A percentile compares a stretch with the other conserved stretches of the same genome.
phyloP scores from a whole-genome alignment of 495 filamentous ascomycete species.

The Hypoxylon lenormandii region DNA sequence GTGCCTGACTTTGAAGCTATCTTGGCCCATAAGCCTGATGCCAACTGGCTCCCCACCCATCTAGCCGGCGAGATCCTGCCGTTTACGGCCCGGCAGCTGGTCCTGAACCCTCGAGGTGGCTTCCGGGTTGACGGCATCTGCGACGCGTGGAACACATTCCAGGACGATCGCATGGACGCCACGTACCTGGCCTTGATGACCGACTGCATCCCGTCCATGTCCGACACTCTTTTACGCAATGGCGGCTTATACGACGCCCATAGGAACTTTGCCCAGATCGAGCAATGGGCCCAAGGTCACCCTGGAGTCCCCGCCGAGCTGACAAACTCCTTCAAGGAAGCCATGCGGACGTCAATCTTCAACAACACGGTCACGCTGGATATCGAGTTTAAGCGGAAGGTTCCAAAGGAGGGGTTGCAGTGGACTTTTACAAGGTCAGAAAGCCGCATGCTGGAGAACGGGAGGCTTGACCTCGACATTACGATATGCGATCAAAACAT shows the following conservation, averaged over 20 bases:
- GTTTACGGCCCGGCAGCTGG: no score
- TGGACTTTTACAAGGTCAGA: constrained; percentile 15
- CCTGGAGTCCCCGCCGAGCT: constrained; percentile 21
- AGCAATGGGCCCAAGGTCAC: constrained; percentile 18
- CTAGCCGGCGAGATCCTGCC: no score
- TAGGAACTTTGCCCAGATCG: neutral
- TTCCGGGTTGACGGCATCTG: no score
- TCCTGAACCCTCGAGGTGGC: no score
- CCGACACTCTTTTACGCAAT: constrained; percentile 28
- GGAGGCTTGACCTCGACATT: constrained; percentile 29
- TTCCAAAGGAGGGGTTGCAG: constrained; percentile 11
- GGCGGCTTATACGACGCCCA: constrained; percentile 23
- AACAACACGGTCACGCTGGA: constrained; percentile 28
- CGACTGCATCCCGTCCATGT: constrained; percentile 19
- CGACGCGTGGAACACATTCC: no score
- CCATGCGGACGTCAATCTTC: constrained; percentile 6
- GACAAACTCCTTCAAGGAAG: constrained; percentile 6
- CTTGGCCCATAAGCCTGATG: no score
- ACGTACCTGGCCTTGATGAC: no score
- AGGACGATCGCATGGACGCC: no score
- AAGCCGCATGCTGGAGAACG: constrained; percentile 13
- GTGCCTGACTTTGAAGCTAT: no score
- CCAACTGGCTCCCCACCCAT: no score
- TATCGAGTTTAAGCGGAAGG: constrained; percentile 31
- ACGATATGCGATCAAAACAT: constrained; percentile 30